Evolutionary conservation across 345 rosid species (phyloP).

Genomic region (Populus nigra): DNA sequence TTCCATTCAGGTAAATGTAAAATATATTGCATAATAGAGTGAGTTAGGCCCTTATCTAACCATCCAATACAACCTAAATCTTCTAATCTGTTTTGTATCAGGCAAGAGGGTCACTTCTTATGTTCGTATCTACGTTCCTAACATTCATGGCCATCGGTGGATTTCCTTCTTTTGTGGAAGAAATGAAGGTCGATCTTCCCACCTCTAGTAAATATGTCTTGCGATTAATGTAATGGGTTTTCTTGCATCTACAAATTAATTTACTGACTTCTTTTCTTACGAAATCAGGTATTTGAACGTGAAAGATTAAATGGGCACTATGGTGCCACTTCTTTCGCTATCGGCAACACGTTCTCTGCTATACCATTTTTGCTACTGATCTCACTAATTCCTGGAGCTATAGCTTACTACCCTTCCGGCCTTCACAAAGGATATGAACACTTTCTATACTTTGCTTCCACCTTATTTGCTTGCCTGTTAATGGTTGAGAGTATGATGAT

Average conservation of each 20-base stretch:
- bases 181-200: conserved; percentile 42
- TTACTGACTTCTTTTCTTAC: background rate
- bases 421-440: conserved; percentile 35
- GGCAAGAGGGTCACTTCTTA: conserved; percentile 45
- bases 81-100: conserved; percentile 1
- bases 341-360: conserved; percentile 47
- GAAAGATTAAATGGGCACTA: conserved; percentile 67
- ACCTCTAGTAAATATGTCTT: background rate
- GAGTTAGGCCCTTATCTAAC: no score
- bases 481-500: conserved; percentile 59
- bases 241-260: no score
- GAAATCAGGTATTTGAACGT: conserved; percentile 38
- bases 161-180: conserved; percentile 62
- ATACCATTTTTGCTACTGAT: conserved; percentile 37
- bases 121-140: conserved; percentile 47
- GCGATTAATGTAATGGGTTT: no score
- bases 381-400: conserved; percentile 46
- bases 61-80: background rate
- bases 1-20: conserved; percentile 26
- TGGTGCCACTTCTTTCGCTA: conserved; percentile 30
- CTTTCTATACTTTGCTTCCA: conserved; percentile 31
- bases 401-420: conserved; percentile 32
- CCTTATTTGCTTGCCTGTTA: conserved; percentile 42
- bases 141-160: conserved; percentile 55
- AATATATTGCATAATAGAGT: background rate